phyloP scores from a whole-genome alignment of 2,329 filamentous ascomycete species.

The Cephalotrichum gorgonifer region DNA sequence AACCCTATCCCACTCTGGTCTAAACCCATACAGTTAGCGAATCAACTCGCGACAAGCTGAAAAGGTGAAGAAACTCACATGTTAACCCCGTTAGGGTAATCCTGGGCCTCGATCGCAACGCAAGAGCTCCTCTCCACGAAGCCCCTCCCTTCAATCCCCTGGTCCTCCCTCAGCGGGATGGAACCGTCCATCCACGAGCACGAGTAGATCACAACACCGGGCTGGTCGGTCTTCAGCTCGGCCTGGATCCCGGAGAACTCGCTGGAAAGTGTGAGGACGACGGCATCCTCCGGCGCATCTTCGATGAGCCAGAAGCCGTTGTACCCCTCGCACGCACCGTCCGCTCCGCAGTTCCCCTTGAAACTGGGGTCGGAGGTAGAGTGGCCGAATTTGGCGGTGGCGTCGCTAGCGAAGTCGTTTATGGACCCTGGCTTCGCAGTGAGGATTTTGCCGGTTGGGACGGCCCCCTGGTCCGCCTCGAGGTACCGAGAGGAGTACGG shows the following conservation, averaged over 20 bases:
- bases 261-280: constrained; percentile 46
- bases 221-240: constrained; percentile 60
- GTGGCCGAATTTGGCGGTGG: constrained; percentile 50
- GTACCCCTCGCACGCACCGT: constrained; percentile 41
- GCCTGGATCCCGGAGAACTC: constrained; percentile 58
- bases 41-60: not conserved
- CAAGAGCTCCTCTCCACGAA: constrained; percentile 54
- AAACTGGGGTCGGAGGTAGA: constrained; percentile 45
- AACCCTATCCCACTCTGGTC: constrained; percentile 32
- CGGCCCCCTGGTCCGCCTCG: constrained; percentile 40
- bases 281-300: constrained; percentile 23
- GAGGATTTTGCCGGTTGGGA: constrained; percentile 53
- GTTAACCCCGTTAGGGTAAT: constrained; percentile 71
- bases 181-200: constrained; percentile 46
- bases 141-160: constrained; percentile 35
- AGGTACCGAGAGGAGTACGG: constrained; percentile 52
- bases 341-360: constrained; percentile 46
- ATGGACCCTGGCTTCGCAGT: constrained; percentile 44
- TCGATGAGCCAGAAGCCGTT: constrained; percentile 49
- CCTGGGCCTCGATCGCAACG: constrained; percentile 66
- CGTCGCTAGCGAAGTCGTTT: constrained; percentile 54
- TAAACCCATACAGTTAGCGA: constrained; percentile 13
- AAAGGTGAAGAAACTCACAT: not conserved
- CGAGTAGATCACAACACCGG: constrained; percentile 61
- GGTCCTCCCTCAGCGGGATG: constrained; percentile 41